Evolutionary conservation across 192 early-diverging fungal genomes (phyloP).

Genomic region (Funneliformis mosseae): DNA sequence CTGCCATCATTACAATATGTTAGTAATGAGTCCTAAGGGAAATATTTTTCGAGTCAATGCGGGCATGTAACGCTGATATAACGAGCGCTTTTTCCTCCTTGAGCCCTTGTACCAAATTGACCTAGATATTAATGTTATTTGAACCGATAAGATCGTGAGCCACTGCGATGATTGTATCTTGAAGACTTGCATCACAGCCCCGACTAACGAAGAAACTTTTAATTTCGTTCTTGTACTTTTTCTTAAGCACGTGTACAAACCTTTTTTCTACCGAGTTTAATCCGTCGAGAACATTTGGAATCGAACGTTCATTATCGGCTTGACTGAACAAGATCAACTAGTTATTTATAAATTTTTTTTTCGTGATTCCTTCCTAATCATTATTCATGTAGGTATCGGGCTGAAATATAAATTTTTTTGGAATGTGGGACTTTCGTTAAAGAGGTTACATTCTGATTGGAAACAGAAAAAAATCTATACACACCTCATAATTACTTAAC

Average conservation of each 20-base stretch:
- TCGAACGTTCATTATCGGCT: conserved; percentile 93
- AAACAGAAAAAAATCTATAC: no score
- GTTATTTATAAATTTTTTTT: conserved; percentile 92
- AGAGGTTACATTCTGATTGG: no score
- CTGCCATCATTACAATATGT: conserved; percentile 88
- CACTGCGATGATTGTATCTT: conserved; percentile 85
- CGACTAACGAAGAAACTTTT: conserved; percentile 81
- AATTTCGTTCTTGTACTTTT: conserved; percentile 71
- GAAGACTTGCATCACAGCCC: conserved; percentile 83
- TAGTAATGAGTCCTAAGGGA: conserved; percentile 77
- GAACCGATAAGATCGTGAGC: conserved; percentile 95
- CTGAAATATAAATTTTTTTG: no score
- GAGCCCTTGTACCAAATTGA: conserved; percentile 89
- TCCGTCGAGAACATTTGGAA: conserved; percentile 94
- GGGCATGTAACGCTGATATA: conserved; percentile 87
- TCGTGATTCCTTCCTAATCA: conserved; percentile 64
- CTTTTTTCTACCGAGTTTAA: conserved; percentile 98
- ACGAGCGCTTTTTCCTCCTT: conserved; percentile 95
- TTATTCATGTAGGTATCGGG: conserved; percentile 93
- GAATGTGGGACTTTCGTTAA: no score
- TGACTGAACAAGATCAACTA: conserved; percentile 94
- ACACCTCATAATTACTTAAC: conserved; percentile 69
- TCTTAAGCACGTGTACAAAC: conserved; percentile 86
- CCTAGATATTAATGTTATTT: conserved; percentile 91
- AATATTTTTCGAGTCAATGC: conserved; percentile 77